Conservation (phyloP, 78 protist genomes). For the Tieghemostelium lacteum region DNA sequence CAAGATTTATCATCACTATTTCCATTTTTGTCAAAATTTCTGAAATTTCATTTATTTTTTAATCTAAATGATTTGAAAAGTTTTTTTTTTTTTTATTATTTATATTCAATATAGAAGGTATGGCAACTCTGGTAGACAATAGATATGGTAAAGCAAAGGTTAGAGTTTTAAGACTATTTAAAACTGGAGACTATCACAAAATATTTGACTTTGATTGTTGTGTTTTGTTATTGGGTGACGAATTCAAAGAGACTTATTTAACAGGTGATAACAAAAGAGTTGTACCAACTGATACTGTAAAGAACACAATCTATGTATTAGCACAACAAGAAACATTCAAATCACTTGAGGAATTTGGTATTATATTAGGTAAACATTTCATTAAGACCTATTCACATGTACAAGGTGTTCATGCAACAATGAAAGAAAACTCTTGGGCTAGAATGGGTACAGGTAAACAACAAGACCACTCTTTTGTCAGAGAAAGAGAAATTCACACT, state of each 20-base stretch:
- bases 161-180: constrained; percentile 63
- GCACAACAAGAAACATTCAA: constrained; percentile 65
- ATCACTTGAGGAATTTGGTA: constrained; percentile 66
- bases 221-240: constrained; percentile 43
- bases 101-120: no score
- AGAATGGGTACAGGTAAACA: constrained; percentile 33
- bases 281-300: constrained; percentile 81
- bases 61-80: no score
- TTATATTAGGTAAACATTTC: constrained; percentile 54
- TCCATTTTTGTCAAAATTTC: no score
- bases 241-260: constrained; percentile 39
- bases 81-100: no score
- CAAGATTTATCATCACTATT: no score
- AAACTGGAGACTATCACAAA: constrained; percentile 25
- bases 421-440: constrained; percentile 73
- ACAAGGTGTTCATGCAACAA: constrained; percentile 27
- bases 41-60: no score
- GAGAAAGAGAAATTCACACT: constrained; percentile 70
- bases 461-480: constrained; percentile 76
- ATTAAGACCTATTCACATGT: constrained; percentile 43
- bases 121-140: constrained; percentile 72
- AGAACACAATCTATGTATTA: constrained; percentile 73
- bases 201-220: constrained; percentile 71
- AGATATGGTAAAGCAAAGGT: constrained; percentile 83
- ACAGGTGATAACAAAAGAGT: constrained; percentile 73